Evolutionary conservation across 2,329 filamentous ascomycete species (phyloP).

Genomic region (Talaromyces sp.): DNA sequence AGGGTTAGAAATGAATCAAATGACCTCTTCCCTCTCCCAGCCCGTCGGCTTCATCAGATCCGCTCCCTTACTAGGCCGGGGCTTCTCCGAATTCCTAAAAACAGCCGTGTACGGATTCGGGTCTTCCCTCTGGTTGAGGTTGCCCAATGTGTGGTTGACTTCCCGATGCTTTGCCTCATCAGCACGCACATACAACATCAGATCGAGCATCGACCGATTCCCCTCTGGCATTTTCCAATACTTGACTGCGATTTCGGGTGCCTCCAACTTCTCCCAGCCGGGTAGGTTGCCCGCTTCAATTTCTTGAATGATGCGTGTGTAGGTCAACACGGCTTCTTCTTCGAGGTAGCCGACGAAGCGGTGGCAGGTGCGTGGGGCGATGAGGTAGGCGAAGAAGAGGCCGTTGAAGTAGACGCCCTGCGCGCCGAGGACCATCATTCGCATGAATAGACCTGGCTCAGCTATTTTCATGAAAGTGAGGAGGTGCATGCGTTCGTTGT

Average conservation of each 20-base stretch:
- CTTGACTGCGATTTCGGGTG: conserved; percentile 82
- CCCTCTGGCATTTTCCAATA: conserved; percentile 96
- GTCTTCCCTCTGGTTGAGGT: conserved; percentile 78
- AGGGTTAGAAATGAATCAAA: conserved; percentile 39
- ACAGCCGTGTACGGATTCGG: conserved; percentile 88
- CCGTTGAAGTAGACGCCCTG: conserved; percentile 97
- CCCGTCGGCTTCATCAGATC: conserved; percentile 65
- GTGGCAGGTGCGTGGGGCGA: conserved; percentile 84
- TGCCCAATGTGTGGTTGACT: conserved; percentile 92
- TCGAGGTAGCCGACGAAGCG: conserved; percentile 96
- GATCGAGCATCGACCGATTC: conserved; percentile 74
- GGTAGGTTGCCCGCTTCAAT: conserved; percentile 81
- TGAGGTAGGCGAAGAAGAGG: conserved; percentile 82
- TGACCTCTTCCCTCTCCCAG: conserved; percentile 79
- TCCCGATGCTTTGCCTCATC: conserved; percentile 88
- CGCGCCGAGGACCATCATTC: conserved; percentile 81
- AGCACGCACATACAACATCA: conserved; percentile 85
- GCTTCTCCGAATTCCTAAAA: conserved; percentile 66
- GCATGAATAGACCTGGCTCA: conserved; percentile 84
- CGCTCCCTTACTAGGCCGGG: conserved; percentile 68
- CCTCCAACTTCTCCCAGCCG: conserved; percentile 71
- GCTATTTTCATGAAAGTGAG: conserved; percentile 91
- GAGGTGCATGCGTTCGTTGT: conserved; percentile 92
- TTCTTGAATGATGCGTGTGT: conserved; percentile 83
- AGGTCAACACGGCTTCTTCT: conserved; percentile 94